phyloP scores from a whole-genome alignment of 768 basidiomycete species.

The Tricholoma saponaceum region DNA sequence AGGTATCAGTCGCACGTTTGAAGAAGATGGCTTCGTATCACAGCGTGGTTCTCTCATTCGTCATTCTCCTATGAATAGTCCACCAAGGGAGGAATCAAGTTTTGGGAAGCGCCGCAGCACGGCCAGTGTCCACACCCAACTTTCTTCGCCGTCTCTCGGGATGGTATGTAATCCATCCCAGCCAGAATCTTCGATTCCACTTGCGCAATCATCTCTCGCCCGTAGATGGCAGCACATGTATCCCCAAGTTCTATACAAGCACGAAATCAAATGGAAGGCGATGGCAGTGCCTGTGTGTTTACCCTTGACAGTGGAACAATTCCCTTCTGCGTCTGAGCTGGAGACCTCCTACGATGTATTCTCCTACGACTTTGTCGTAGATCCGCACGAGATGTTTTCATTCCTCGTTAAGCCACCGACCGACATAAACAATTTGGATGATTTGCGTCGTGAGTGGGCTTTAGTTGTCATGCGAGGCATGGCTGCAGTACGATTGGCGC shows the following conservation, averaged over 20 bases:
- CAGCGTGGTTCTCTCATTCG: constrained; percentile 45
- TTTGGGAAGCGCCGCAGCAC: constrained; percentile 54
- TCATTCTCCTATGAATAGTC: constrained; percentile 63
- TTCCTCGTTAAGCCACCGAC: constrained; percentile 75
- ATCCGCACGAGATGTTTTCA: constrained; percentile 79
- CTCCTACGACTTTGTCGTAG: constrained; percentile 85
- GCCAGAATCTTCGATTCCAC: constrained; percentile 51
- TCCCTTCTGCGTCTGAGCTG: constrained; percentile 73
- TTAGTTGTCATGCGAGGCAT: constrained; percentile 86
- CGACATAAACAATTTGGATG: constrained; percentile 45
- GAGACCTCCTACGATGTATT: constrained; percentile 76
- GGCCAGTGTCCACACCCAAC: constrained; percentile 32
- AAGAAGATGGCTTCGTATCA: constrained; percentile 50
- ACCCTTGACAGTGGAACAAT: constrained; percentile 86
- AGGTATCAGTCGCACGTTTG: constrained; percentile 46
- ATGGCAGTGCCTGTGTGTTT: constrained; percentile 83
- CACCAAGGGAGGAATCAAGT: constrained; percentile 64
- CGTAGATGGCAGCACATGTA: constrained; percentile 88
- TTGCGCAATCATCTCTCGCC: constrained; percentile 70
- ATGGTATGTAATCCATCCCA: constrained; percentile 64
- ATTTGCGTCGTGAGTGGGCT: constrained; percentile 67
- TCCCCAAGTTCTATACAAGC: constrained; percentile 66
- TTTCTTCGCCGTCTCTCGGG: constrained; percentile 46
- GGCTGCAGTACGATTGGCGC: constrained; percentile 86
- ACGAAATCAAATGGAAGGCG: constrained; percentile 90